Conservation (phyloP, 225 moss, liverwort and hornwort species). For the Polytrichum commune region DNA sequence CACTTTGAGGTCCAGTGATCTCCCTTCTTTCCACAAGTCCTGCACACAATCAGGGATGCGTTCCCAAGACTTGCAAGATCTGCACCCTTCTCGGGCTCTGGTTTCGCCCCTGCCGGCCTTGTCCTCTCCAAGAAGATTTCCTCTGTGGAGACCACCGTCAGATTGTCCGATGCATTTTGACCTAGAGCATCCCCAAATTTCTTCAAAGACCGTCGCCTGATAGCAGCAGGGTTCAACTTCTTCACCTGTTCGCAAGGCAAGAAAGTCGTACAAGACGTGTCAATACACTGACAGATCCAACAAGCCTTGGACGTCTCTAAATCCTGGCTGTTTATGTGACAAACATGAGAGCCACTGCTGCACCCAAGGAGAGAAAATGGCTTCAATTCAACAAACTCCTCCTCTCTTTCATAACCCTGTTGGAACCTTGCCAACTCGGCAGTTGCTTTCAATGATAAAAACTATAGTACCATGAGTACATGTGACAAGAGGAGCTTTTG, state of each 20-base stretch:
- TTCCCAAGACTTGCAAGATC: slow-evolving; percentile 57
- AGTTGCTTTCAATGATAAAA: too few species aligned
- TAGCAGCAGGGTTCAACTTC: slow-evolving; percentile 59
- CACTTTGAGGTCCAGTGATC: slow-evolving; percentile 75
- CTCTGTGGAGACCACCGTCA: slow-evolving; percentile 57
- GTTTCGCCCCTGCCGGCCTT: slow-evolving; percentile 37
- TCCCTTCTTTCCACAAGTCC: slow-evolving; percentile 73
- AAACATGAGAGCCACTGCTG: too few species aligned
- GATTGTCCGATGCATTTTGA: slow-evolving; percentile 57
- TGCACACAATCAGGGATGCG: slow-evolving; percentile 57
- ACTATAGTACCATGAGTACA: too few species aligned
- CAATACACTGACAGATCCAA: too few species aligned
- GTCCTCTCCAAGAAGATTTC: slow-evolving; percentile 64
- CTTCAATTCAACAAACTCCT: too few species aligned
- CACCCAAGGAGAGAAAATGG: too few species aligned
- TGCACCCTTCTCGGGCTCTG: slow-evolving; percentile 50
- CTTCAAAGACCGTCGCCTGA: slow-evolving; percentile 47
- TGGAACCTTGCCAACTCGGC: too few species aligned
- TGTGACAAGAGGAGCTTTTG: too few species aligned
- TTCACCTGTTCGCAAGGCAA: slow-evolving; percentile 32
- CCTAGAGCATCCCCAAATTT: slow-evolving; percentile 61
- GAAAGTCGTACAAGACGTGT: too few species aligned
- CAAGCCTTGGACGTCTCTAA: too few species aligned
- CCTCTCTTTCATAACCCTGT: too few species aligned
- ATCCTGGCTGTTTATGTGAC: too few species aligned